Evolutionary conservation across 805 yeast species (phyloP).

Genomic region (Metschnikowia chrysomelidarum): DNA sequence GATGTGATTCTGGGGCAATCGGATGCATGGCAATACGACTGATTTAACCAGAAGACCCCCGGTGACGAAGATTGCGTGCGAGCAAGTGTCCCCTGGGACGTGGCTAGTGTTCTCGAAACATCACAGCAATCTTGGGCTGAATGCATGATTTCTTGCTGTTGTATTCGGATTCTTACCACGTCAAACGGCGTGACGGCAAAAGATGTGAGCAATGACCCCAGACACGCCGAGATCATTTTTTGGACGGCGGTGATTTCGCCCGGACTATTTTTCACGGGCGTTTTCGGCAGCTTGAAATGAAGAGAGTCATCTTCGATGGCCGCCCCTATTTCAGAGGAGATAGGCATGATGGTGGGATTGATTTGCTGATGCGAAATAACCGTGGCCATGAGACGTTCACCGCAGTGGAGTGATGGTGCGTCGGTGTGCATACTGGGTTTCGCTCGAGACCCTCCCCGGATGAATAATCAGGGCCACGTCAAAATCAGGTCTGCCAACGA

Average conservation of each 20-base stretch:
- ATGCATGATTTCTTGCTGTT: constrained; percentile 66
- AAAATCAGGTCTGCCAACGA: too few relatives aligned
- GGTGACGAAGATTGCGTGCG: constrained; percentile 3
- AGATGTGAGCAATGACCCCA: constrained; percentile 72
- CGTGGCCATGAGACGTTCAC: too few relatives aligned
- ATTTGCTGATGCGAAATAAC: neutral
- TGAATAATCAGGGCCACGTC: too few relatives aligned
- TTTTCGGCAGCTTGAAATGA: constrained; percentile 9
- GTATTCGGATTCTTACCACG: constrained; percentile 72
- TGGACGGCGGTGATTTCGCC: constrained; percentile 49
- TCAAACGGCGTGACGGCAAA: constrained; percentile 78
- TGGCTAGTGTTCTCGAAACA: neutral
- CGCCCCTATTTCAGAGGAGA: constrained; percentile 41
- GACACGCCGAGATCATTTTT: constrained; percentile 75
- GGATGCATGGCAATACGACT: constrained; percentile 35
- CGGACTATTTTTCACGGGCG: constrained; percentile 1
- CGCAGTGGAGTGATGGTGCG: constrained; percentile 5
- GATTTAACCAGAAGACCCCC: constrained; percentile 33
- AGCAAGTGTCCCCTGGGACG: constrained; percentile 1
- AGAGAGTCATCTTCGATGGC: constrained; percentile 35
- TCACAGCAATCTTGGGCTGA: constrained; percentile 27
- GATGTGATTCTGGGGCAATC: constrained; percentile 56
- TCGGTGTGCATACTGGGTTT: constrained; percentile 11
- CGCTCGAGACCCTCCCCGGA: too few relatives aligned
- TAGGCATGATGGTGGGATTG: constrained; percentile 25